Conservation (phyloP, 805 yeast species). For the Lachancea lanzarotensis region DNA sequence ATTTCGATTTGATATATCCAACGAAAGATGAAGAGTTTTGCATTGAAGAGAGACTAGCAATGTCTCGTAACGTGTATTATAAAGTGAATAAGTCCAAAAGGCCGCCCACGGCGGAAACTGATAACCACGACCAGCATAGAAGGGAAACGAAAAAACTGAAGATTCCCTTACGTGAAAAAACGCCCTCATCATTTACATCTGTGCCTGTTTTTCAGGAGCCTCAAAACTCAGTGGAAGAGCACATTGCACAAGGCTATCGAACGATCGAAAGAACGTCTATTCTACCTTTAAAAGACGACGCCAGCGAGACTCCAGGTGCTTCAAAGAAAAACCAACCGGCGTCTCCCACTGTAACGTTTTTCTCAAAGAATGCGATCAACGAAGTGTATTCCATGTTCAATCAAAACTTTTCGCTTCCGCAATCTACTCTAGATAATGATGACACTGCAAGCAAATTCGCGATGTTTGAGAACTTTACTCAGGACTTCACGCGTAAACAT, state of each 20-base stretch:
- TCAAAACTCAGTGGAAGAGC: neutral
- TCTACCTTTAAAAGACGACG: slow-evolving; percentile 40
- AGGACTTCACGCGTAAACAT: slow-evolving; percentile 31
- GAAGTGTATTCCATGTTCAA: slow-evolving; percentile 76
- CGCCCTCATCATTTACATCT: neutral
- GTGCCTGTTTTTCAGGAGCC: neutral
- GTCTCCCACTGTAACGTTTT: slow-evolving; percentile 76
- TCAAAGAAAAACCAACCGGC: slow-evolving; percentile 30
- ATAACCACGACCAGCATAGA: neutral
- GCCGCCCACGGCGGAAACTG: slow-evolving; percentile 1
- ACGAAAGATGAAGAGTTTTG: slow-evolving; percentile 46
- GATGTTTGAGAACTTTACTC: slow-evolving; percentile 32
- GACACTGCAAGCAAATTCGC: slow-evolving; percentile 24
- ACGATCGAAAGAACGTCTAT: slow-evolving; percentile 34
- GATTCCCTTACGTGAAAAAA: neutral
- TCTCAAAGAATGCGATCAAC: slow-evolving; percentile 64
- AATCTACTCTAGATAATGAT: slow-evolving; percentile 18
- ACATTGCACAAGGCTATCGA: slow-evolving; percentile 9
- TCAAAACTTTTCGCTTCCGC: slow-evolving; percentile 28
- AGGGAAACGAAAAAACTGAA: neutral
- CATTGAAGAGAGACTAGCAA: slow-evolving; percentile 58
- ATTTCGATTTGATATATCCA: slow-evolving; percentile 52
- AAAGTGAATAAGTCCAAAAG: slow-evolving; percentile 2
- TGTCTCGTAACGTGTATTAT: slow-evolving; percentile 34
- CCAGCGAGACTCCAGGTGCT: slow-evolving; percentile 2